Evolutionary conservation across 2,329 filamentous ascomycete genomes (phyloP), one percentile per base, ranked within the genome.

Genomic region (Calonectria honghensis): DNA sequence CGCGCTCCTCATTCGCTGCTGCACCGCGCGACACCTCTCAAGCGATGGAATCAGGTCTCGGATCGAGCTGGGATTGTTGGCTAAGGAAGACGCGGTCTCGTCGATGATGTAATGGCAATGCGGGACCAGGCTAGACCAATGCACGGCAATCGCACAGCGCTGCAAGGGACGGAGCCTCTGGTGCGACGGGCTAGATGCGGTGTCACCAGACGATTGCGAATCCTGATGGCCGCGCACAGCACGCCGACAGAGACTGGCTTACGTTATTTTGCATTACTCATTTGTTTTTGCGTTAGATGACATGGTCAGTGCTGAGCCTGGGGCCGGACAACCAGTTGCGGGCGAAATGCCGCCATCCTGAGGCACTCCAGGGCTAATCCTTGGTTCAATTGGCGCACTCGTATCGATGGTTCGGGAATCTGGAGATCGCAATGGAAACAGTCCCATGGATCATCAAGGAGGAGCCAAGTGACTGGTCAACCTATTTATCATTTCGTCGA

Each of bases 81-180:
- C 37, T 37, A 20, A 10, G 57, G 35, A 18, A 16, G 57, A 63
- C 39, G 37, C 57, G 39, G 16, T 9, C 7, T 24, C 29, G 24
- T 16, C 57, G 24, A 63, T 63, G 57, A 63, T 63, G 57, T 41
- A 63, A 63, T 63, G 24, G 57, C 35, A 27, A 41, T 39, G 57
- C 35, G 57, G 57, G 57, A 63, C 32, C 57, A 63, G 57, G 24
- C 57, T 27, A 24, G 57, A 41, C 32, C 57, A 63, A 63, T 63
- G 57, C 57, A 41, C 57, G 57, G 57, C 57, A 63, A 61, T 61
- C 57, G 37, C n/a, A 41, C 57, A 37, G 57, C 57, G 31, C 41
- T 63, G 57, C 57, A 63, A 41, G 57, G 57, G 57, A 63, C 57
- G 35, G 57, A 13, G 45, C 45, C 45, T 48, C 9, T 48, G 45